Evolutionary conservation across 192 early-diverging fungal genomes (phyloP).

Genomic region (Diversispora epigaea): DNA sequence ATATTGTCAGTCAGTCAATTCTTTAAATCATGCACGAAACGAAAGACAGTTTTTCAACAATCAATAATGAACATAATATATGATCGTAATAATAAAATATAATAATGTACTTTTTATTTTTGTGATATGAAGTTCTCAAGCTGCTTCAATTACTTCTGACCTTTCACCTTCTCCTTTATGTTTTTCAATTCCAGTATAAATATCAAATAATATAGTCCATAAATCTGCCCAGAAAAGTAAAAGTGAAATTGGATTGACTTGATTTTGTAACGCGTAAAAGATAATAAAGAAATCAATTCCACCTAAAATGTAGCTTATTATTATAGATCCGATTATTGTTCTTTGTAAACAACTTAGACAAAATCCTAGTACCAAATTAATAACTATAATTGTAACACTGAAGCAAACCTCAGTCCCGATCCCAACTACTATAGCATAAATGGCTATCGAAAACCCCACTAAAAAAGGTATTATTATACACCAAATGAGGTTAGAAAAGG

Average conservation of each 20-base stretch:
- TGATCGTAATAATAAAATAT: too few species aligned
- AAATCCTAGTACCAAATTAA: background rate
- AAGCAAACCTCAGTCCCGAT: background rate
- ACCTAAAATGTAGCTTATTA: background rate
- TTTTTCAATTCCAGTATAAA: constrained; percentile 21
- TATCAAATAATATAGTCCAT: constrained; percentile 11
- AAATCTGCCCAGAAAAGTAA: constrained; percentile 27
- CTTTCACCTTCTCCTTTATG: too few species aligned
- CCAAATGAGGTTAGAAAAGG: too few species aligned
- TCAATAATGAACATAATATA: too few species aligned
- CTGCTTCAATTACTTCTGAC: background rate
- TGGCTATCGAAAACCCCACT: background rate
- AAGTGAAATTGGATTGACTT: constrained; percentile 12
- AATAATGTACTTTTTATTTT: background rate
- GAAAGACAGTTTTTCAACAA: too few species aligned
- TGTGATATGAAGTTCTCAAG: background rate
- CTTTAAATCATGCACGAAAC: too few species aligned
- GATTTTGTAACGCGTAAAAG: background rate
- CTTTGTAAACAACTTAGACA: background rate
- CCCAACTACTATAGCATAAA: constrained; percentile 1
- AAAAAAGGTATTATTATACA: background rate
- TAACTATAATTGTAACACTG: background rate
- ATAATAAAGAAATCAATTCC: background rate
- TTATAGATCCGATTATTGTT: background rate
- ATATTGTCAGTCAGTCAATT: too few species aligned